Conservation (phyloP, 1,284 basidiomycete genomes). For the Trichosporon ovoides region DNA sequence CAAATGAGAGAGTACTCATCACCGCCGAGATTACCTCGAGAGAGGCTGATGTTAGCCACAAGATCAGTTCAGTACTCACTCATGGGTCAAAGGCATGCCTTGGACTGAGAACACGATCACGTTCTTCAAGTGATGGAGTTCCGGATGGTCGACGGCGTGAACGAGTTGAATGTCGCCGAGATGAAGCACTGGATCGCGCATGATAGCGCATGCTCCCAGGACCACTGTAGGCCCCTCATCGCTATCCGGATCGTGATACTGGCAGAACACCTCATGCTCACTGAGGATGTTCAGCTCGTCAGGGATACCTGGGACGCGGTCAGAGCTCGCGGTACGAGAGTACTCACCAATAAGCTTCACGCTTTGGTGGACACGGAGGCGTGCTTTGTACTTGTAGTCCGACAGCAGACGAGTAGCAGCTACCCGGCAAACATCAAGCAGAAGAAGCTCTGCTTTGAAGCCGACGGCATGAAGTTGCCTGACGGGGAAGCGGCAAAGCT, state of each 20-base stretch:
- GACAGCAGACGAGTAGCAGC: conserved; percentile 22
- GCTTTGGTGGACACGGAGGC: conserved; percentile 24
- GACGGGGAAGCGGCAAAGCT: conserved; percentile 20
- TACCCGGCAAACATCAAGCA: conserved; percentile 22
- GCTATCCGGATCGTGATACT: conserved; percentile 22
- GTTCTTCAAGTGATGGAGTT: conserved; percentile 25
- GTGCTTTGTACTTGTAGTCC: conserved; percentile 28
- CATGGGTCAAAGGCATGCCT: conserved; percentile 26
- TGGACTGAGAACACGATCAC: conserved; percentile 31
- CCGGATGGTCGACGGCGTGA: conserved; percentile 24
- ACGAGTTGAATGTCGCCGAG: conserved; percentile 27
- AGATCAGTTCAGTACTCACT: conserved; percentile 4
- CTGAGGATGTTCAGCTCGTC: conserved; percentile 29
- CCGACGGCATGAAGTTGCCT: conserved; percentile 22
- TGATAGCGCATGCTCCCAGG: conserved; percentile 24
- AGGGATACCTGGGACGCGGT: conserved; percentile 19
- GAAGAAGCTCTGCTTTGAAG: conserved; percentile 23
- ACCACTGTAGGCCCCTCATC: conserved; percentile 17
- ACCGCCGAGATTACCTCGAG: conserved; percentile 31
- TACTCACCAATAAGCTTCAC: conserved; percentile 26
- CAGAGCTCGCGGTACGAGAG: background rate
- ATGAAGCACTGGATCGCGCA: conserved; percentile 27
- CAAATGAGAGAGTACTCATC: conserved; percentile 33
- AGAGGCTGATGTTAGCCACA: conserved; percentile 14
- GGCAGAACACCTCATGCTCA: conserved; percentile 32